Evolutionary conservation across 768 basidiomycete species (phyloP).

Genomic region (Termitomyces eurrhizus): DNA sequence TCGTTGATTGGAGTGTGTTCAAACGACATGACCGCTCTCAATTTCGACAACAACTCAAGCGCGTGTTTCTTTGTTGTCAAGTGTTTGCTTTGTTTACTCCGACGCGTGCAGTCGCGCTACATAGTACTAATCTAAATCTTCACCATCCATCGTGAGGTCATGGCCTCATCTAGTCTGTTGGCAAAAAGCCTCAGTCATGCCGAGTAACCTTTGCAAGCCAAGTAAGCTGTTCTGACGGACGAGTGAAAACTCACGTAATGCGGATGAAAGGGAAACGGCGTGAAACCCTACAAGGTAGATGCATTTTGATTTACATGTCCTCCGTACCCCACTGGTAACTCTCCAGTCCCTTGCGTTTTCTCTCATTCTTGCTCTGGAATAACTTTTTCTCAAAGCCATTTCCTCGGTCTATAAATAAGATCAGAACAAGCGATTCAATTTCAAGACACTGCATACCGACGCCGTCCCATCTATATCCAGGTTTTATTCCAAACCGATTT

Average conservation of each 20-base stretch:
- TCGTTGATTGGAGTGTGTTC: slow-evolving; percentile 80
- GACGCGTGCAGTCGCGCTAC: no score
- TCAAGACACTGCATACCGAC: slow-evolving; percentile 61
- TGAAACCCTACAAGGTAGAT: neutral
- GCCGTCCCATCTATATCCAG: slow-evolving; percentile 98
- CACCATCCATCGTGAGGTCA: neutral
- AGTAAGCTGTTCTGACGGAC: no score
- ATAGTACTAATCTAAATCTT: no score
- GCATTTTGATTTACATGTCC: slow-evolving; percentile 66
- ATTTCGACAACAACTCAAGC: neutral
- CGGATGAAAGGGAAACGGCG: neutral
- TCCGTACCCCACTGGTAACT: slow-evolving; percentile 87
- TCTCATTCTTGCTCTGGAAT: slow-evolving; percentile 81
- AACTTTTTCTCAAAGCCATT: slow-evolving; percentile 94
- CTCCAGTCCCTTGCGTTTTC: slow-evolving; percentile 64
- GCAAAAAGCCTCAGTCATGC: neutral
- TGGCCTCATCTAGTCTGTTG: neutral
- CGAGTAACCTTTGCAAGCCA: neutral
- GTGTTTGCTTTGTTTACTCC: slow-evolving; percentile 16
- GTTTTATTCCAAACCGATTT: slow-evolving; percentile 92
- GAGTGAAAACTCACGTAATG: slow-evolving; percentile 8
- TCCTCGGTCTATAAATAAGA: slow-evolving; percentile 61
- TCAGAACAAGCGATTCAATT: neutral
- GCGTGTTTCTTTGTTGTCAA: slow-evolving; percentile 16
- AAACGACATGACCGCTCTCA: slow-evolving; percentile 70